Conservation (phyloP, 768 basidiomycete genomes). For the Suillus variegatus region DNA sequence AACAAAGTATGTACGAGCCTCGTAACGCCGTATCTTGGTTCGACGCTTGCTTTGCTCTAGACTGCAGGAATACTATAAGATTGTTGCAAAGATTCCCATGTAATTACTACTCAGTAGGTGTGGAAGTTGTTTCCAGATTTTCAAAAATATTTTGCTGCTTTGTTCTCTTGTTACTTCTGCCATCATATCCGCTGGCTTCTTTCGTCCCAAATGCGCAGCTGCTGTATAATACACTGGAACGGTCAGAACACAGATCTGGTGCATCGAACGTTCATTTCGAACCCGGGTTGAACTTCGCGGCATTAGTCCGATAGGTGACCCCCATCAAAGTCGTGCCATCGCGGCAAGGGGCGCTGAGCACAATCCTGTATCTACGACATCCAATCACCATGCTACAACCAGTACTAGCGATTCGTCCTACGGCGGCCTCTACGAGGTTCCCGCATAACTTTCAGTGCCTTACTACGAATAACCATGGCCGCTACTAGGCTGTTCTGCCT, state of each 20-base stretch:
- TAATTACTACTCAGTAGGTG: not conserved
- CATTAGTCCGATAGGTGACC: not conserved
- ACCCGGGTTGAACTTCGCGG: not conserved
- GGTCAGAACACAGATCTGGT: not conserved
- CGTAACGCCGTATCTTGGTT: not conserved
- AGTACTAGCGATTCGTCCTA: not conserved
- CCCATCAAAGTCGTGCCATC: conserved; percentile 1
- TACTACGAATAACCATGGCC: not conserved
- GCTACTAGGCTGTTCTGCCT: not conserved
- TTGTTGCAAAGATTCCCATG: conserved; percentile 7
- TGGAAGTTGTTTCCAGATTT: conserved; percentile 1
- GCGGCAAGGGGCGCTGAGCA: not conserved
- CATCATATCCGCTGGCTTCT: conserved; percentile 1
- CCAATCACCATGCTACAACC: not conserved
- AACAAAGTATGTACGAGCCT: not conserved
- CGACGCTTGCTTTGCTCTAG: not conserved
- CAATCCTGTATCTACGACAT: not conserved
- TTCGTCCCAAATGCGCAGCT: conserved; percentile 3
- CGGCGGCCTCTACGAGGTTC: not conserved
- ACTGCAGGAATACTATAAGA: not conserved
- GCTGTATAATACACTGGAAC: conserved; percentile 1
- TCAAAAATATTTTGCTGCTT: not conserved
- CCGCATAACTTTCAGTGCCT: not conserved
- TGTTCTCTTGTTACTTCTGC: conserved; percentile 5
- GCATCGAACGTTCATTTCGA: not conserved